Evolutionary conservation across 163 green algal species (phyloP).

Genomic region (Scenedesmus sp.): DNA sequence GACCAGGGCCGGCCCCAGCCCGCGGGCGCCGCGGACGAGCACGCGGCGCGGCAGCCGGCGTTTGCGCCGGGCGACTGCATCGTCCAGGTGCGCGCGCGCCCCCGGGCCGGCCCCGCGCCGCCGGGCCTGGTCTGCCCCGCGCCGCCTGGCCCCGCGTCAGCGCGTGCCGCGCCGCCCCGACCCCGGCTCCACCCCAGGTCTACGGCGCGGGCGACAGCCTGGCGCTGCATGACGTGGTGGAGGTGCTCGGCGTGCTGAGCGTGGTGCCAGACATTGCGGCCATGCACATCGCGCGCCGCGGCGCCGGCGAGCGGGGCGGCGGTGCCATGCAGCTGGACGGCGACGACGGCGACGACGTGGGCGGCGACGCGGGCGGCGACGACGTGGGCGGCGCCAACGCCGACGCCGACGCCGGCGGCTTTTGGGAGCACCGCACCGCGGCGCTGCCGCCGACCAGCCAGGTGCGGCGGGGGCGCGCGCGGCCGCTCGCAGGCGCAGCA

Average conservation of each 20-base stretch:
- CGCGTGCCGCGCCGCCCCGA: too few species aligned
- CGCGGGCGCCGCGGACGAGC: conserved; percentile 17
- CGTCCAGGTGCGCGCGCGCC: conserved; percentile 53
- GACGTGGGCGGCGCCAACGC: not conserved
- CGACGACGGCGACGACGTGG: not conserved
- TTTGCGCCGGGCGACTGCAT: conserved; percentile 51
- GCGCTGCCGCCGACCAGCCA: conserved; percentile 58
- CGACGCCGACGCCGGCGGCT: conserved; percentile 4
- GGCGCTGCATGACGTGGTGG: conserved; percentile 63
- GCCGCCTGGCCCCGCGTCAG: too few species aligned
- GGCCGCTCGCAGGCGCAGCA: too few species aligned
- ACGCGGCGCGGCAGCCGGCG: conserved; percentile 16
- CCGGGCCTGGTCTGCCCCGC: too few species aligned
- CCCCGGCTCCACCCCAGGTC: conserved; percentile 55
- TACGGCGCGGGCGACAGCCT: conserved; percentile 48
- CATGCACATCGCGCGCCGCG: conserved; percentile 38
- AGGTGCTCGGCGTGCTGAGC: conserved; percentile 65
- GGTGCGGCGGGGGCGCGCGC: conserved; percentile 10
- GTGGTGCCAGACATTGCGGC: conserved; percentile 52
- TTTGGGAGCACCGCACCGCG: conserved; percentile 46
- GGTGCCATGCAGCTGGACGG: not conserved
- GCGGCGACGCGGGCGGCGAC: not conserved
- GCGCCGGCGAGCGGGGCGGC: not conserved
- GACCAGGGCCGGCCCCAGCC: not conserved
- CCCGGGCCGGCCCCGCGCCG: too few species aligned